Base-by-base conservation (phyloP, 176 grass and related monocot genomes). In the Alopecurus myosuroides region DNA sequence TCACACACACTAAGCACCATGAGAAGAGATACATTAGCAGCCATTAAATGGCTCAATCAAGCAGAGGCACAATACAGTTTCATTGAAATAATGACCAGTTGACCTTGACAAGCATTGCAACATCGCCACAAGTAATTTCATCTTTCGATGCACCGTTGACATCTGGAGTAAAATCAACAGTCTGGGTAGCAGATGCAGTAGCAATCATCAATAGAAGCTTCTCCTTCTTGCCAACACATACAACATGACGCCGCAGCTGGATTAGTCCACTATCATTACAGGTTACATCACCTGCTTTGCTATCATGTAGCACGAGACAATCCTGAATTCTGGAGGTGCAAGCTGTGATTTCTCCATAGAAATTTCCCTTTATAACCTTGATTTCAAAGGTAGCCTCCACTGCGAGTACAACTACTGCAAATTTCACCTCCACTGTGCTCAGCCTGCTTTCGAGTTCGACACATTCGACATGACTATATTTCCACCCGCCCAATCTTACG, bases 341-440 rank as follows among this genome's bases (percentile, higher is more conserved):
- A 22, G 74, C 74, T 23, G 31, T 35, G 31, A 77, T 53, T 55
- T 77, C 31, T 15, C 74, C 29, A 55, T 6, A 2, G 74, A 77
- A 77, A 53, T 22, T 33, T 35, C 73, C 73, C 12, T 35, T 34
- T 4, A 77, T 9, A 77, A 77, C 31, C 74, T 77, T 77, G 74
- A 77, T 55, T 77, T 77, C 74, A 77, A 77, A 12, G 33, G 74
- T 55, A 55, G 49, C 48, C 49, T 55, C 49, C 74, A 77, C 49
- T 55, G 49, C 19, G 6, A 11, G 2, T 46, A 52, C 49, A 53
- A 76, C 30, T 14, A 53, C 48, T 34, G 73, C 73, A 36, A 52
- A 76, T 76, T 52, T 35, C 18, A 53, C 19, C 29, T 76, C 73
- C 19, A 76, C 30, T 2, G 73, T 76, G 46, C 73, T 52, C 46